Evolutionary conservation across 2,329 filamentous ascomycete genomes (phyloP).

Genomic region (Thermoascus crustaceus): DNA sequence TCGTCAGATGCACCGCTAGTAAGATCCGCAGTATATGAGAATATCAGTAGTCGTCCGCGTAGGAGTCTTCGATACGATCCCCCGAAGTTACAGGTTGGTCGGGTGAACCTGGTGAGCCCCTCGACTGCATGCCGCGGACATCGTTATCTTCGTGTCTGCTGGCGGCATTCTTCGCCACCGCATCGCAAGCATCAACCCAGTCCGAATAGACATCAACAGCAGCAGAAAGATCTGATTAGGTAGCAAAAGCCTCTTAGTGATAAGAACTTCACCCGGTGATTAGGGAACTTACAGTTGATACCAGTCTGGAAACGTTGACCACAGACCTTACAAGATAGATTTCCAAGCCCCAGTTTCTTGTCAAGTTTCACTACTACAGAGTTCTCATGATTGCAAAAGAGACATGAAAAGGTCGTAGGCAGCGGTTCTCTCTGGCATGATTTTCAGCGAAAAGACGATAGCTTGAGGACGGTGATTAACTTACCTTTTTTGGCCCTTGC

Average conservation of each 20-base stretch:
- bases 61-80: slow-evolving; percentile 14
- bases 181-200: slow-evolving; percentile 92
- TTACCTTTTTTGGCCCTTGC: slow-evolving; percentile 72
- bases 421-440: slow-evolving; percentile 36
- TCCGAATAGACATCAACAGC: slow-evolving; percentile 94
- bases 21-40: too few species aligned
- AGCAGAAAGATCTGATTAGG: slow-evolving; percentile 77
- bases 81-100: slow-evolving; percentile 14
- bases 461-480: slow-evolving; percentile 8
- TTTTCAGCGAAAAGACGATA: slow-evolving; percentile 8
- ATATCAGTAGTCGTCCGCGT: slow-evolving; percentile 23
- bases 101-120: slow-evolving; percentile 11
- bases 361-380: slow-evolving; percentile 86
- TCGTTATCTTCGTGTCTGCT: slow-evolving; percentile 23
- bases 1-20: too few species aligned
- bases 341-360: slow-evolving; percentile 81
- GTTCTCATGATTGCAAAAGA: slow-evolving; percentile 98
- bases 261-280: too few species aligned
- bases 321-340: slow-evolving; percentile 84
- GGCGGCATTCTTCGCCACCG: slow-evolving; percentile 56
- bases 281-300: slow-evolving; percentile 84
- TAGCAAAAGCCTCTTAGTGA: too few species aligned
- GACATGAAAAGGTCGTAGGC: slow-evolving; percentile 80
- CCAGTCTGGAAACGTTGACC: slow-evolving; percentile 87
- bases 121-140: slow-evolving; percentile 11